phyloP scores from a whole-genome alignment of 2,329 filamentous ascomycete species.

The Berkeleyomyces basicola region DNA sequence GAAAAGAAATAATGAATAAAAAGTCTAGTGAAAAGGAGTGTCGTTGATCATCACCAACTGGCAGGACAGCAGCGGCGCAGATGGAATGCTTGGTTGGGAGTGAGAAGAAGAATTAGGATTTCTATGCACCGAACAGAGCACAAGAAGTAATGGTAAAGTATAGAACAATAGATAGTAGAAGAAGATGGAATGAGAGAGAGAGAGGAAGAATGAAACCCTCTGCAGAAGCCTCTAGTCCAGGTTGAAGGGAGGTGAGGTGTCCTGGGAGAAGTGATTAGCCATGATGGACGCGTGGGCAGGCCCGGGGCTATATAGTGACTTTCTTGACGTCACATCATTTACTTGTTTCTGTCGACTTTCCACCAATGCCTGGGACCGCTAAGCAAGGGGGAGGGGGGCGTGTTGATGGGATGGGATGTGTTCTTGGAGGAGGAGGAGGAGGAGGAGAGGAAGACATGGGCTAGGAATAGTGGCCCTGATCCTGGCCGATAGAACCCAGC shows the following conservation, averaged over 20 bases:
- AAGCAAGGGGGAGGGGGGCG: background rate
- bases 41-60: background rate
- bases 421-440: background rate
- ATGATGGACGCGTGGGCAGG: background rate
- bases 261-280: background rate
- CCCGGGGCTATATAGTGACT: conserved; percentile 1
- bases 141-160: background rate
- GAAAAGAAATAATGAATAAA: background rate
- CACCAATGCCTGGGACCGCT: background rate
- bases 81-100: background rate
- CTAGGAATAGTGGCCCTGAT: background rate
- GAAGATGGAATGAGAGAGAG: background rate
- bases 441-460: background rate
- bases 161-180: background rate
- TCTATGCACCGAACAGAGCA: background rate
- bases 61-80: background rate
- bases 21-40: background rate
- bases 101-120: background rate
- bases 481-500: background rate
- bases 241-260: background rate
- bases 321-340: background rate
- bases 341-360: background rate
- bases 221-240: background rate
- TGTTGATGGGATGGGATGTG: background rate
- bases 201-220: background rate